A percentile compares a stretch with the other conserved stretches of the same genome.
Evolutionary conservation across 2,329 filamentous ascomycete species (phyloP).

Genomic region (Ophiostoma perfectum): DNA sequence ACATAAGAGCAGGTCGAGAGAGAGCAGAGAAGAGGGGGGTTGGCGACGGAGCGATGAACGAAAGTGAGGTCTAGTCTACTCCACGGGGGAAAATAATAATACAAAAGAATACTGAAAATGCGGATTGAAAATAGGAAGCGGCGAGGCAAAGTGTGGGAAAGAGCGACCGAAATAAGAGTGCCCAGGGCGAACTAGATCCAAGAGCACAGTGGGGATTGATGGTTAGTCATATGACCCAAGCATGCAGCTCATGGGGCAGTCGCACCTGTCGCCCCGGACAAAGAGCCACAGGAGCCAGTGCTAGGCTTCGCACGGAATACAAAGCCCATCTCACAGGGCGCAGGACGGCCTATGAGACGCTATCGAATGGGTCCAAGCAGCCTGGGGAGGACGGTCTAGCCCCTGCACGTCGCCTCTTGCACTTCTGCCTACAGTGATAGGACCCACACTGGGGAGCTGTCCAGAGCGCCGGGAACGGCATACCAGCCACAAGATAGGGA

Average conservation of each 20-base stretch:
- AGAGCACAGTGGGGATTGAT: background rate
- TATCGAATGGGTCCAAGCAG: background rate
- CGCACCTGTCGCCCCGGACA: background rate
- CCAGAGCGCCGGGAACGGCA: slow-evolving; percentile 9
- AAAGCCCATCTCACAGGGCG: slow-evolving; percentile 1
- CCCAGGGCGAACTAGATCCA: background rate
- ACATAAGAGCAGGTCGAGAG: background rate
- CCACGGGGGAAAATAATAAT: background rate
- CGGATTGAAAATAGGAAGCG: background rate
- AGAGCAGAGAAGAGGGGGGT: slow-evolving; percentile 9
- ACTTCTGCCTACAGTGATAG: background rate
- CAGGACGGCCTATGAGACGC: slow-evolving; percentile 9
- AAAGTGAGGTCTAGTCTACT: slow-evolving; percentile 3
- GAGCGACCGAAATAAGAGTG: background rate
- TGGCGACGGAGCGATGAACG: background rate
- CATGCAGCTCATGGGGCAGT: background rate
- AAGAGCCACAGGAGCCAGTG: background rate
- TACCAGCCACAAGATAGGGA: background rate
- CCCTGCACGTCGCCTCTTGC: background rate
- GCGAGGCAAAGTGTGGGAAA: slow-evolving; percentile 1
- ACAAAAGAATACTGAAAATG: background rate
- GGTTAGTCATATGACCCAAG: slow-evolving; percentile 22
- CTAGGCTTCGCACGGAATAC: background rate
- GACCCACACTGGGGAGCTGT: slow-evolving; percentile 6
- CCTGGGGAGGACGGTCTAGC: background rate